Conservation (phyloP, 768 basidiomycete genomes). For the Pulveroboletus ravenelii region DNA sequence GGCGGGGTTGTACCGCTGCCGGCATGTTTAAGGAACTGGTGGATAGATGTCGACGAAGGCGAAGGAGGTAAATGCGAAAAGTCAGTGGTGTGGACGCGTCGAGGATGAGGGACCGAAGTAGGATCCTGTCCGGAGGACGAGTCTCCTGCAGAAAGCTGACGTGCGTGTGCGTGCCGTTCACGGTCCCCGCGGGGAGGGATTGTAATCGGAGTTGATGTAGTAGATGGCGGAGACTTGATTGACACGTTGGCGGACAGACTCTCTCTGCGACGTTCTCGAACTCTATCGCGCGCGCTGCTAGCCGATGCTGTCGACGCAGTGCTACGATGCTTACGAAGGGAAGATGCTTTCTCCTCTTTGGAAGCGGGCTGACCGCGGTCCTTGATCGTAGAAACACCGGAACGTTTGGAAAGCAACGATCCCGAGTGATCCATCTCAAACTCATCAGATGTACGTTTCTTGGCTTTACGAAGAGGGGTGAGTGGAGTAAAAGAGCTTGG, state of each 20-base stretch:
- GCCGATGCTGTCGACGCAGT: slow-evolving; percentile 51
- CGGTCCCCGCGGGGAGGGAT: slow-evolving; percentile 22
- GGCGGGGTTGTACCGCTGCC: slow-evolving; percentile 36
- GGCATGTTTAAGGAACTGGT: slow-evolving; percentile 68
- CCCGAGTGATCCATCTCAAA: slow-evolving; percentile 76
- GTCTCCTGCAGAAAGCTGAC: slow-evolving; percentile 67
- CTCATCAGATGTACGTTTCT: slow-evolving; percentile 77
- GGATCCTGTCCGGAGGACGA: slow-evolving; percentile 52
- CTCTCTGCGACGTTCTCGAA: slow-evolving; percentile 53
- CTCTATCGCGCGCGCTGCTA: slow-evolving; percentile 37
- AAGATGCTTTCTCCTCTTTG: slow-evolving; percentile 48
- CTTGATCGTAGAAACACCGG: slow-evolving; percentile 27
- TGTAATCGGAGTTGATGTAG: slow-evolving; percentile 23
- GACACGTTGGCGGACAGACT: slow-evolving; percentile 40
- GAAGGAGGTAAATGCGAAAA: slow-evolving; percentile 90
- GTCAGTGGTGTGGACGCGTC: slow-evolving; percentile 67
- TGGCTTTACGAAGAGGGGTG: slow-evolving; percentile 48
- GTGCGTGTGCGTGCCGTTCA: slow-evolving; percentile 45
- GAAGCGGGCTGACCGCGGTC: slow-evolving; percentile 21
- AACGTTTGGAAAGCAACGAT: slow-evolving; percentile 49
- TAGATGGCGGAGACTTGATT: slow-evolving; percentile 25
- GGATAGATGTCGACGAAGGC: slow-evolving; percentile 85
- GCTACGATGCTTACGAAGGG: slow-evolving; percentile 65
- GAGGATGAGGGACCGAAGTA: slow-evolving; percentile 43
- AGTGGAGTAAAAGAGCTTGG: slow-evolving; percentile 57